A percentile compares a stretch with the other conserved stretches of the same genome.
These are phyloP conservation scores for Lasiosphaeria miniovina DNA, from an alignment of 495 filamentous ascomycete species.

Conservation along the genomic window DNA sequence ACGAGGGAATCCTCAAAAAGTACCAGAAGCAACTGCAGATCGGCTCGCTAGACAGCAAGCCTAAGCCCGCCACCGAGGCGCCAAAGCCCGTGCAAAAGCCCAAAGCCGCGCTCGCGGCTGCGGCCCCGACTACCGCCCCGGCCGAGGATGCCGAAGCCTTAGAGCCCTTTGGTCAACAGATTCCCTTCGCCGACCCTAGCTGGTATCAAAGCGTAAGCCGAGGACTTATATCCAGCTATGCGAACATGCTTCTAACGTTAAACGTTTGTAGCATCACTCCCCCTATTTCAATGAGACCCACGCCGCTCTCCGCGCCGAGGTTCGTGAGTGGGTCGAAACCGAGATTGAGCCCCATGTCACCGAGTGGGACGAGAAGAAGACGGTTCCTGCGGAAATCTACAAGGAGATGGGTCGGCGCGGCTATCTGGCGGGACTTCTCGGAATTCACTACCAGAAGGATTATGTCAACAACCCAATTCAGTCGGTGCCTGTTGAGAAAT, in stretches of 20 bases:
- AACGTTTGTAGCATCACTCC: constrained; percentile 75
- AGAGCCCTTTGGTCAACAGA: constrained; percentile 79
- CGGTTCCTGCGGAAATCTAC: constrained; percentile 84
- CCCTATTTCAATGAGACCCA: constrained; percentile 95
- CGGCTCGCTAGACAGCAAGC: constrained; percentile 87
- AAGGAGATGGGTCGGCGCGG: constrained; percentile 91
- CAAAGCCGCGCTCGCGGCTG: constrained; percentile 48
- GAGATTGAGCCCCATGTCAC: constrained; percentile 89
- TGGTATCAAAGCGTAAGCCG: constrained; percentile 93
- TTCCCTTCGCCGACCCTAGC: constrained; percentile 87
- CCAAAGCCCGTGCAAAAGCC: constrained; percentile 52
- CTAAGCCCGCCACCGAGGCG: constrained; percentile 50
- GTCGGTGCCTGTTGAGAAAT: constrained; percentile 79
- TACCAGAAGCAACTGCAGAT: constrained; percentile 84
- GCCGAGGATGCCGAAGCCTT: constrained; percentile 63
- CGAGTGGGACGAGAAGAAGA: constrained; percentile 95
- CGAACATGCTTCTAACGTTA: not conserved
- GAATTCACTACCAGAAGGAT: constrained; percentile 73
- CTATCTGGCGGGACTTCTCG: constrained; percentile 86
- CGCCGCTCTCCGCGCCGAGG: constrained; percentile 81
- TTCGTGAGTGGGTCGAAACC: constrained; percentile 85
- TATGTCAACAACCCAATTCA: constrained; percentile 67
- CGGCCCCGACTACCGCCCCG: constrained; percentile 50
- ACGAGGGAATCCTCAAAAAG: constrained; percentile 88
- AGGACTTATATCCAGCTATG: not conserved